Conservation (phyloP, 495 filamentous ascomycete species). For the Penicillium lagena region DNA sequence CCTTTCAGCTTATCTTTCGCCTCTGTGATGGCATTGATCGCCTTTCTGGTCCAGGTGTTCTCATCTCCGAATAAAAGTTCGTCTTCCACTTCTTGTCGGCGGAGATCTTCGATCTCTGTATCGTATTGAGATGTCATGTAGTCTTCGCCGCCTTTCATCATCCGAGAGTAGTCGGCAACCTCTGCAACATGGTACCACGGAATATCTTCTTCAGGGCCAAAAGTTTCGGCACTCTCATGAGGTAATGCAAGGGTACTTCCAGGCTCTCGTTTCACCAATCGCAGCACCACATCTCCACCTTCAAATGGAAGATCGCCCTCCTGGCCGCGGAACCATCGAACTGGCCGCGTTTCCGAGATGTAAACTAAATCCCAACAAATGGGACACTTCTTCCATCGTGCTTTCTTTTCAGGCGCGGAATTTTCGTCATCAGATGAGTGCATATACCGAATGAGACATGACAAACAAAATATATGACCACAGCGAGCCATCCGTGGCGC, state of each 20-base stretch:
- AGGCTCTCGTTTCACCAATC: conserved; percentile 71
- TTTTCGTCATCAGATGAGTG: conserved; percentile 68
- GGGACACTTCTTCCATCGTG: conserved; percentile 90
- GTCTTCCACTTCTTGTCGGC: conserved; percentile 75
- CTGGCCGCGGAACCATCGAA: conserved; percentile 86
- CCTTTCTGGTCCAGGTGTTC: conserved; percentile 83
- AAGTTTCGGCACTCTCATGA: conserved; percentile 68
- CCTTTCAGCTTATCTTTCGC: conserved; percentile 66
- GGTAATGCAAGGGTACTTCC: conserved; percentile 83
- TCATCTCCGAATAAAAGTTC: conserved; percentile 92
- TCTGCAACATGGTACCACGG: conserved; percentile 95
- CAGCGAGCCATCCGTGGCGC: conserved; percentile 97
- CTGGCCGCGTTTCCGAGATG: conserved; percentile 79
- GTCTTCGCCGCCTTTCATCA: conserved; percentile 89
- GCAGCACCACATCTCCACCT: conserved; percentile 82
- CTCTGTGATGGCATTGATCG: conserved; percentile 61
- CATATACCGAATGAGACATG: conserved; percentile 94
- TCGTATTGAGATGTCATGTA: conserved; percentile 82
- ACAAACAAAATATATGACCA: conserved; percentile 94
- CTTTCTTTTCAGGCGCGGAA: conserved; percentile 56
- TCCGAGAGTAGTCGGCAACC: conserved; percentile 86
- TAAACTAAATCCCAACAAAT: conserved; percentile 92
- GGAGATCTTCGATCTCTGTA: conserved; percentile 66
- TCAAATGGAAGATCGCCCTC: conserved; percentile 72
- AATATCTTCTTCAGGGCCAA: conserved; percentile 62